Percentiles rank a stretch among this genome's conserved stretches.
These are phyloP conservation scores for Magnusiomyces magnusii DNA, from an alignment of 1,139 yeast genomes.

Conservation along the genomic window DNA sequence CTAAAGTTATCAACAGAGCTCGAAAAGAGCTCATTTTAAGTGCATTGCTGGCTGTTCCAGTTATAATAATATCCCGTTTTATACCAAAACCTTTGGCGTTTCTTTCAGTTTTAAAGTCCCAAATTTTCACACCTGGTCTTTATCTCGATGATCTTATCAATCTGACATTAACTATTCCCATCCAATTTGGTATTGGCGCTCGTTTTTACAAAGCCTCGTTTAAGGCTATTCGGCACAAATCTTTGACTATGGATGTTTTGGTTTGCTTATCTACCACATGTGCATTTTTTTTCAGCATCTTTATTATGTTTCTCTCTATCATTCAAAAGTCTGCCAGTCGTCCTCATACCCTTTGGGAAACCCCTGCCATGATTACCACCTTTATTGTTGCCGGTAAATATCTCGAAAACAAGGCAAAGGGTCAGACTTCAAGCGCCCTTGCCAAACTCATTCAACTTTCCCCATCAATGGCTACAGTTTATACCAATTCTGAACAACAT, in stretches of 20 bases:
- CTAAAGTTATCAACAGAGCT: constrained; percentile 71
- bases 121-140: constrained; percentile 30
- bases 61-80: constrained; percentile 50
- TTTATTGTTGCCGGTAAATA: constrained; percentile 87
- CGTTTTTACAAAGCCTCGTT: constrained; percentile 58
- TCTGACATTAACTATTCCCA: constrained; percentile 51
- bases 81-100: constrained; percentile 29
- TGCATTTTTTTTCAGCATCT: constrained; percentile 65
- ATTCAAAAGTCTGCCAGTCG: constrained; percentile 29
- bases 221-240: constrained; percentile 56
- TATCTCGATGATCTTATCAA: constrained; percentile 49
- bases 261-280: constrained; percentile 77
- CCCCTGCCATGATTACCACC: constrained; percentile 73
- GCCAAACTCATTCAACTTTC: constrained; percentile 71
- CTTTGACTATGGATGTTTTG: constrained; percentile 95
- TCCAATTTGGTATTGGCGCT: constrained; percentile 61
- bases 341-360: constrained; percentile 78
- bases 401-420: constrained; percentile 87
- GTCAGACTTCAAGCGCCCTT: constrained; percentile 85
- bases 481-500: constrained; percentile 24
- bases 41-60: constrained; percentile 53
- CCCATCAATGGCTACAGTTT: constrained; percentile 67
- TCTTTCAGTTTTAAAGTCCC: constrained; percentile 23
- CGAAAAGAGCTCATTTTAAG: constrained; percentile 46
- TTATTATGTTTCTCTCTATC: constrained; percentile 45